Base-by-base conservation (phyloP, 371 early-diverging fungal genomes). In the Actinomortierella wolfii region DNA sequence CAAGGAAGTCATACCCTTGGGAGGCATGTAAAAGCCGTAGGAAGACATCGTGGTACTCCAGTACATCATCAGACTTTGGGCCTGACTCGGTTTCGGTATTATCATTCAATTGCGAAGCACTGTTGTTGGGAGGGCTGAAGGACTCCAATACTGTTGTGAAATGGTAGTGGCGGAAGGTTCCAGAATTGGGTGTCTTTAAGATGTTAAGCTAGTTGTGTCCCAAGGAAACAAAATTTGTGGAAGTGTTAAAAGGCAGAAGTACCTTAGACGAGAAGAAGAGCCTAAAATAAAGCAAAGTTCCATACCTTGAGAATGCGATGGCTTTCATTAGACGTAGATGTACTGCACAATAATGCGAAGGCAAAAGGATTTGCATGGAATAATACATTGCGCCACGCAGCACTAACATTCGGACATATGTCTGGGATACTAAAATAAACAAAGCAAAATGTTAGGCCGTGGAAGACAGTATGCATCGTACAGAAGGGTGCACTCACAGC, bases 11-110 rank as follows among this genome's bases (percentile, higher is more conserved):
- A 28, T 52, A 62, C 1, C 66, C 59, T 54, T 80, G 78, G 44
- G 79, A 68, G 9, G 76, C 78, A 56, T 79, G 78, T 34, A 87
- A 59, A 56, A 85, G 76, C 60, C 86, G 79, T 54, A 78, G 77
- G 40, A 85, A 51, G 56, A 83, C 61, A 25, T 85, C 83, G 0
- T 62, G 54, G 15, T 63, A 54, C 26, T 59, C 50, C 28, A 15
- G 21, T 9, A 26, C 13, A n/a, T 17, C 40, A 20, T 34, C 11
- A 11, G 34, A 4, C 34, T 11, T 34, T 34, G 34, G 11, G 7
- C 34, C 34, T 34, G 34, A 34, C 7, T 34, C 34, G 4, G 34
- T 34, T 11, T 34, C 34, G 4, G 13, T 42, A 24, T 15, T 49
- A 41, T 20, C 29, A 34, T 34, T 34, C 7, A 11, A 34, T 6